Percentiles rank a stretch among this genome's conserved stretches.
Conservation (phyloP, 2,329 filamentous ascomycete genomes). For the Hyphodiscus sp. region DNA sequence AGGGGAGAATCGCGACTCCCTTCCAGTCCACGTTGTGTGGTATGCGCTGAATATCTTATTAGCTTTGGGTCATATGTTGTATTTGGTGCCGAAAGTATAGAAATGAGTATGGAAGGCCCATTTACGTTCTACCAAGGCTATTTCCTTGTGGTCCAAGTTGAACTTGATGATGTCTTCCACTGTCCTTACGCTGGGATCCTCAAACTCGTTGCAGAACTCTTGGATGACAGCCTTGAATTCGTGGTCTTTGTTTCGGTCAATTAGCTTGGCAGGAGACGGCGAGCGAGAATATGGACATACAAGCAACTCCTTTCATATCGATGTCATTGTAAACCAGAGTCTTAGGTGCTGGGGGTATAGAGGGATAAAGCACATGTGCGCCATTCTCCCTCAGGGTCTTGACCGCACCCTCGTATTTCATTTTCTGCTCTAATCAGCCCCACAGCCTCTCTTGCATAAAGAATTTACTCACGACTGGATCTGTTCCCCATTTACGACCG, state of each 20-base stretch:
- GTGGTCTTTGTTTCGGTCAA: neutral
- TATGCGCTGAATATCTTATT: constrained; percentile 6
- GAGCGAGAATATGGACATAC: neutral
- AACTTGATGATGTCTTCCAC: constrained; percentile 20
- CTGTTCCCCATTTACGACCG: constrained; percentile 15
- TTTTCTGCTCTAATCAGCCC: constrained; percentile 6
- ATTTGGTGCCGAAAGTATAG: neutral
- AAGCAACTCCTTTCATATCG: neutral
- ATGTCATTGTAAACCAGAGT: constrained; percentile 4
- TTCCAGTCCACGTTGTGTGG: constrained; percentile 11
- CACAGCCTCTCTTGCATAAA: neutral
- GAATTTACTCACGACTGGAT: constrained; percentile 13
- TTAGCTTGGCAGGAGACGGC: neutral
- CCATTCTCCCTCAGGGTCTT: neutral
- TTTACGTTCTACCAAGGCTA: constrained; percentile 19
- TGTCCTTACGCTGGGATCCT: constrained; percentile 10
- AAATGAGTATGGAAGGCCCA: neutral
- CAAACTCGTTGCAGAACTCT: constrained; percentile 8
- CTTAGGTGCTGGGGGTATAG: neutral
- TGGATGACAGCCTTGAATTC: constrained; percentile 2
- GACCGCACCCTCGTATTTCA: constrained; percentile 6
- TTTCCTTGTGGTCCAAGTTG: constrained; percentile 18
- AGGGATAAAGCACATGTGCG: neutral
- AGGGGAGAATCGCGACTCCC: constrained; percentile 3
- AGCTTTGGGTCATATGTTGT: neutral